phyloP scores from a whole-genome alignment of 78 protist species.

The Cavenderia fasciculata region DNA sequence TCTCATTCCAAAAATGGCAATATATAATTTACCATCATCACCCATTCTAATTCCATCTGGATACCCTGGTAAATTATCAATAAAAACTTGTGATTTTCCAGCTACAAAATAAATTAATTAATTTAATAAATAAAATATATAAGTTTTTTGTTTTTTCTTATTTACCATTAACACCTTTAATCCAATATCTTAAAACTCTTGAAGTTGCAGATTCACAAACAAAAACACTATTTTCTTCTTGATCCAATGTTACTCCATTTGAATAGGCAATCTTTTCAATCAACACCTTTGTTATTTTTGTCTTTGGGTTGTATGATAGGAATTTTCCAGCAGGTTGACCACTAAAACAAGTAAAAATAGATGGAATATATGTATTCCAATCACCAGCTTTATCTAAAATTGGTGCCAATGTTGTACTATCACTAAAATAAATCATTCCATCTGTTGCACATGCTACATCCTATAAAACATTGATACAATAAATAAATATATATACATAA shows the following conservation, averaged over 20 bases:
- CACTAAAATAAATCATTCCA: constrained; percentile 48
- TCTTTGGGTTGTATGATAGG: constrained; percentile 37
- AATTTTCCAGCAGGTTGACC: neutral
- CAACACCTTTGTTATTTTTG: constrained; percentile 15
- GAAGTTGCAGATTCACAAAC: constrained; percentile 13
- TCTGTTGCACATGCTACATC: constrained; percentile 7
- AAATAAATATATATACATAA: neutral
- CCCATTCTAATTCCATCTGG: constrained; percentile 52
- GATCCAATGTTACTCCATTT: constrained; percentile 44
- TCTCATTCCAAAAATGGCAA: constrained; percentile 16
- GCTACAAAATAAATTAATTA: neutral
- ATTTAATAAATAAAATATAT: no score
- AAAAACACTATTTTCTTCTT: constrained; percentile 25
- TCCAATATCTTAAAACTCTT: constrained; percentile 33
- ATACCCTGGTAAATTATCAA: constrained; percentile 37
- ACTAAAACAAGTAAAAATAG: neutral
- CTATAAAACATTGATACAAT: neutral
- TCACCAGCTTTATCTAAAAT: constrained; percentile 20
- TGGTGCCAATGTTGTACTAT: constrained; percentile 1
- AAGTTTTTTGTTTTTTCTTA: neutral
- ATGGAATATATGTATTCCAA: constrained; percentile 10
- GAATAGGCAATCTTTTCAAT: neutral
- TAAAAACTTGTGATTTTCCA: constrained; percentile 27
- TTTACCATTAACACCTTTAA: constrained; percentile 29
- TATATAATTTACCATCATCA: neutral